phyloP scores from a whole-genome alignment of 305 asterid genomes.

The Ajuga reptans region DNA sequence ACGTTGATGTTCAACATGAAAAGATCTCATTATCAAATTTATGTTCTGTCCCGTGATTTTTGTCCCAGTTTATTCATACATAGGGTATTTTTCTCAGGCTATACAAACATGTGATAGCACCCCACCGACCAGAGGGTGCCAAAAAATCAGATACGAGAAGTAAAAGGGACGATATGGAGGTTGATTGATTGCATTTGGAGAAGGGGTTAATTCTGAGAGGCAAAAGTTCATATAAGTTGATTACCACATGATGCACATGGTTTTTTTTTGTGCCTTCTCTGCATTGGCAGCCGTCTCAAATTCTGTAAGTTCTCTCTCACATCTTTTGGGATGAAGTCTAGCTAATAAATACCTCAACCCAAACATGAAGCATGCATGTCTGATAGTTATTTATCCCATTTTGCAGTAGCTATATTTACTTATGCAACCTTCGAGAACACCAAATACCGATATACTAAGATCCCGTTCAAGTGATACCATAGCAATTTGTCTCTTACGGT shows the following conservation, averaged over 20 bases:
- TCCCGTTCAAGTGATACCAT: slow-evolving; percentile 10
- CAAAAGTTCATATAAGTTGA: slow-evolving; percentile 14
- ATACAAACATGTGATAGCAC: slow-evolving; percentile 41
- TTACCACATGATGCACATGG: slow-evolving; percentile 17
- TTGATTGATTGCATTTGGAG: slow-evolving; percentile 34
- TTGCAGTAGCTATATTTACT: slow-evolving; percentile 15
- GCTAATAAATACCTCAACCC: background rate
- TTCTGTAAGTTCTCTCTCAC: slow-evolving; percentile 20
- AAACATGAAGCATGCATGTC: background rate
- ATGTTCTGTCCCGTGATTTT: background rate
- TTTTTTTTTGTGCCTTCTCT: background rate
- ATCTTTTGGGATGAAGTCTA: background rate
- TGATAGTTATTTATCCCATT: background rate
- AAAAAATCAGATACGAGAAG: slow-evolving; percentile 34
- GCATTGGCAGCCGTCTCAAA: slow-evolving; percentile 3
- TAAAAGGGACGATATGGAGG: slow-evolving; percentile 44
- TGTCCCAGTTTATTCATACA: slow-evolving; percentile 5
- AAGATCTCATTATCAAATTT: background rate
- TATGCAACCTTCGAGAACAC: background rate
- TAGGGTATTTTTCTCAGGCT: slow-evolving; percentile 46
- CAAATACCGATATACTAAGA: slow-evolving; percentile 7
- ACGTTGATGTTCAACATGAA: slow-evolving; percentile 5
- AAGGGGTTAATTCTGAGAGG: slow-evolving; percentile 16
- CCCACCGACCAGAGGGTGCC: slow-evolving; percentile 30
- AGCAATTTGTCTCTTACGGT: slow-evolving; percentile 1